Evolutionary conservation across 179 eudicot genomes (phyloP), one percentile per base, ranked within the genome.

Genomic region (Corrigiola litoralis): DNA sequence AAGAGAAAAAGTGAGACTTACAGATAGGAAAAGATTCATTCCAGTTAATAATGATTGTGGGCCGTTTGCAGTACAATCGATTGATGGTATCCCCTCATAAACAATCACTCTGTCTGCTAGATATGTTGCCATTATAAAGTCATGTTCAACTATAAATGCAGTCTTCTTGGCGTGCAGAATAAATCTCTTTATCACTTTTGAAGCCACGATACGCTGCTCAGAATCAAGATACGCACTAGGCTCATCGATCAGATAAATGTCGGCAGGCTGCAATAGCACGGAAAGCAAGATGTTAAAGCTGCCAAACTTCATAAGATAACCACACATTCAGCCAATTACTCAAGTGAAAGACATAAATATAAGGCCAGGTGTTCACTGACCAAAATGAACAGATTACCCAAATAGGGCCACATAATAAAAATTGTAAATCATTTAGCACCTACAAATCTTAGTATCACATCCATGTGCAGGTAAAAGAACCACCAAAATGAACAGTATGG

Each of bases 141-240:
- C 99, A 60, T 94, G 99, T 75, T 94, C 99, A 24, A 90, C 99
- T 55, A 94, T 81, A 79, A 94, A 94, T 34, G 99, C 99, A 23
- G 99, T 94, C 84, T 94, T 94, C 80, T 94, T 94, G 14, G 94
- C 97, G 67, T 90, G 97, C 20, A 94, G 89, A 60, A 94, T 87
- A 67, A 90, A 94, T 72, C 99, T 86, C 81, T 94, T 94, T 31
- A 94, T 90, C 63, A 90, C 99, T 78, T 90, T 94, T 4, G 99
- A 90, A 61, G 99, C 97, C 42, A 94, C 95, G 65, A 94, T 90
- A 80, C 99, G 97, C 77, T 90, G 95, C 81, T 94, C 99, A 4
- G 99, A 90, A 67, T 94, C 99, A 5, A 94, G 95, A 73, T 87
- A 94, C 8, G 97, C 99, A 86, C 99, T 94, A 27, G 99, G 97